phyloP scores from a whole-genome alignment of 768 basidiomycete genomes.

The Paxillus involutus region DNA sequence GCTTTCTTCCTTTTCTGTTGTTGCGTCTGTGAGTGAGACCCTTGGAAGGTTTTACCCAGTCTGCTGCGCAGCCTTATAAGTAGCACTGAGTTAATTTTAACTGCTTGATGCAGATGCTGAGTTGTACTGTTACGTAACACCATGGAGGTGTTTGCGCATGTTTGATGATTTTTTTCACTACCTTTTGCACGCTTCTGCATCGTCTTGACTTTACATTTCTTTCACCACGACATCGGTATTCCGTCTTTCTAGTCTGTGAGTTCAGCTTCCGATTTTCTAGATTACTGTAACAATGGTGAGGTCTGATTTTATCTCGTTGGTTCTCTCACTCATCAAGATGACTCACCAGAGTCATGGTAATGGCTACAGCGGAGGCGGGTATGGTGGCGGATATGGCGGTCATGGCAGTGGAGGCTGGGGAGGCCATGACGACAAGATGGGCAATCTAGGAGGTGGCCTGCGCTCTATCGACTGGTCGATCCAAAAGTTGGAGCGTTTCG shows the following conservation, averaged over 20 bases:
- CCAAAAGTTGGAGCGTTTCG: constrained; percentile 78
- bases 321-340: not conserved
- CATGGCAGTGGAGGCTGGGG: constrained; percentile 34
- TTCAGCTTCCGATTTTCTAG: constrained; percentile 1
- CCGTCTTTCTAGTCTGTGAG: not conserved
- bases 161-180: constrained; percentile 1
- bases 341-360: constrained; percentile 29
- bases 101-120: no score
- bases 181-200: no score
- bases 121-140: not conserved
- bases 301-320: not conserved
- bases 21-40: no score
- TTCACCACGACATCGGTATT: constrained; percentile 19
- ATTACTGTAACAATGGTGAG: constrained; percentile 21
- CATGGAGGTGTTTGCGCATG: constrained; percentile 2
- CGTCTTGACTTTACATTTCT: not conserved
- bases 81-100: no score
- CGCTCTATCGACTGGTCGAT: constrained; percentile 82
- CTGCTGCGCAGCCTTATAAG: not conserved
- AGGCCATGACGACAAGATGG: constrained; percentile 65
- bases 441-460: constrained; percentile 77
- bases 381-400: constrained; percentile 29
- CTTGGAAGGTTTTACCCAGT: not conserved
- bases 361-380: constrained; percentile 29
- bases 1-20: no score